Base-by-base conservation (phyloP, 306 rosid species). In the Cotoneaster glaucophyllus region DNA sequence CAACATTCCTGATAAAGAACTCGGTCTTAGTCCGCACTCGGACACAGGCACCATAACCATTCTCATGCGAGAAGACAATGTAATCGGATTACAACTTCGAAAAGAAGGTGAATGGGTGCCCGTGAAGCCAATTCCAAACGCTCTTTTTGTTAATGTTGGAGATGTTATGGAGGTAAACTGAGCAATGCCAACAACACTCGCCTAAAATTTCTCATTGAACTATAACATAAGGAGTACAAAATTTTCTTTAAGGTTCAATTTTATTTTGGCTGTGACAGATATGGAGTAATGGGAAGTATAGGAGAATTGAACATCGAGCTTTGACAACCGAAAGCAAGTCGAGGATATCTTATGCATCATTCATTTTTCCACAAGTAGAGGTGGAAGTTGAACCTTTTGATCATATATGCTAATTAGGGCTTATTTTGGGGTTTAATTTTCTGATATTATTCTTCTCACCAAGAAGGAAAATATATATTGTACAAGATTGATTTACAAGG, bases 271-370 rank as follows among this genome's bases (percentile, higher is more conserved):
- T 34, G 4, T 72, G 53, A 14, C 80, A 85, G 91, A 84, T 78
- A 44, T 88, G 78, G 89, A 85, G 87, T 53, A 85, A 85, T 68
- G 88, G 85, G 4, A 82, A 58, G 69, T 80, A 88, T 81, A 84
- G 73, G 75, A 88, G 88, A 78, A 52, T 77, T 32, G 89, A 85
- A 32, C 88, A 82, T 29, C 85, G 79, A 80, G 85, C 79, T 6
- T 67, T 82, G 57, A 78, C 84, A 54, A 87, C 78, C 45, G 56
- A 64, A 63, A 78, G 45, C 44, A 80, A 73, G 41, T 74, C 29
- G 21, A 79, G 84, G 74, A 71, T 53, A 39, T 84, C 86, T 10
- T 17, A 69, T 15, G 84, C 76, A 11, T n/a, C 66, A 4, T 80
- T 86, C 73, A 22, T 84, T 10, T 0, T 4, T 22, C 90, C 87